Evolutionary conservation across 2,329 filamentous ascomycete genomes (phyloP), one percentile per base, ranked within the genome.

Genomic region (Balansia obtecta): DNA sequence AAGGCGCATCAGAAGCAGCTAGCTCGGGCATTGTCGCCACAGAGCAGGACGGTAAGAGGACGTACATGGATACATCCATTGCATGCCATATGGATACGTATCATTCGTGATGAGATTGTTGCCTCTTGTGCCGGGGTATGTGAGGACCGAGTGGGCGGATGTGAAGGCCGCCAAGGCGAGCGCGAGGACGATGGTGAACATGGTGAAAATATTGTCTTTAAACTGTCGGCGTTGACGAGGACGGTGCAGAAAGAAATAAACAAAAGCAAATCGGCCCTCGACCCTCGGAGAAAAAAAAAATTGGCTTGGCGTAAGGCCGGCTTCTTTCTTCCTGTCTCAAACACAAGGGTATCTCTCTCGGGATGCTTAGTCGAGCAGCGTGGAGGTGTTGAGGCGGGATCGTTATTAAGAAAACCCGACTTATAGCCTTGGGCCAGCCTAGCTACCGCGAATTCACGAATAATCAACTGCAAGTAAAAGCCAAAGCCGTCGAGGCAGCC

Each of bases 51-150:
- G 8, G 1, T 7, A 27, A 27, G 22, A 39, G 3, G 5, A 49
- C 87, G 71, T 73, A 95, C 89, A 96, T 67, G 90, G 89, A 72
- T 95, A 95, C 65, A 83, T 82, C 89, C 89, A 96, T 71, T 95
- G 86, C 86, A 93, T 91, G 69, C 89, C 90, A 58, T 86, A 95
- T 1, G 89, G 89, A 58, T 80, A 93, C 0, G 77, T 82, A 2
- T 79, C 80, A 65, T 88, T 94, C 42, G 83, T 85, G 62, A 85
- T 77, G 55, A 95, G 78, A 64, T 88, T 94, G 72, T 95, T 83
- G 56, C 88, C 89, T 76, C 89, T 72, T 82, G 85, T 91, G 57
- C 86, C 86, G 0, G 88, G 89, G 63, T 94, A 94, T 55, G 83
- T 83, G 65, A 95, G 84, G 62, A 95, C 77, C n/a, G 77, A 86